Evolutionary conservation across 2,329 filamentous ascomycete genomes (phyloP).

Genomic region (Simplicillium aogashimaense): DNA sequence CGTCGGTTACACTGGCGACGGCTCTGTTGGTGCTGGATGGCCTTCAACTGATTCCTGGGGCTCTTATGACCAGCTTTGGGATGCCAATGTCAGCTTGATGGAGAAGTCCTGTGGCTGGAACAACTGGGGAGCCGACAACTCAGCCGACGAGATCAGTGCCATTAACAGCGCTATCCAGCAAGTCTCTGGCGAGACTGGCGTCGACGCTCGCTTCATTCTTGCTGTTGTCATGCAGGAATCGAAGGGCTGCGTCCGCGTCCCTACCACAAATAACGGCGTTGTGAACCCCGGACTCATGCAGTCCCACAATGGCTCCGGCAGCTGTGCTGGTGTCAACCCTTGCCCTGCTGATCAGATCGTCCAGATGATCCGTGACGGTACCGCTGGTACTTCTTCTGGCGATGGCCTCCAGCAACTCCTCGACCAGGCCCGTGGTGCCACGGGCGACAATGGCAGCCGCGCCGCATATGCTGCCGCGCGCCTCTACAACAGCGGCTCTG

Average conservation of each 20-base stretch:
- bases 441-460: constrained; percentile 6
- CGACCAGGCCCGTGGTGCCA: neutral
- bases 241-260: constrained; percentile 10
- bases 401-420: constrained; percentile 9
- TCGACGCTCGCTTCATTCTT: constrained; percentile 12
- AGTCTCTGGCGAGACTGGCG: constrained; percentile 6
- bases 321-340: constrained; percentile 7
- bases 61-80: constrained; percentile 9
- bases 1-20: constrained; percentile 1
- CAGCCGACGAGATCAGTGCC: constrained; percentile 6
- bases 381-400: constrained; percentile 8
- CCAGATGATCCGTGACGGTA: constrained; percentile 10
- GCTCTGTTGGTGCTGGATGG: neutral
- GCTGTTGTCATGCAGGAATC: constrained; percentile 22
- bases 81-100: constrained; percentile 6
- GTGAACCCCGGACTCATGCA: constrained; percentile 12
- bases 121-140: constrained; percentile 10
- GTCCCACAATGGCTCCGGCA: constrained; percentile 9
- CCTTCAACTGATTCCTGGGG: constrained; percentile 4
- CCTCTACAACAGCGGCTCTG: constrained; percentile 14
- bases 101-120: constrained; percentile 9
- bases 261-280: constrained; percentile 10
- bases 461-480: constrained; percentile 11
- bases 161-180: constrained; percentile 8
- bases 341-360: constrained; percentile 7